Evolutionary conservation across 2,329 filamentous ascomycete species (phyloP).

Genomic region (Nakataea oryzae): DNA sequence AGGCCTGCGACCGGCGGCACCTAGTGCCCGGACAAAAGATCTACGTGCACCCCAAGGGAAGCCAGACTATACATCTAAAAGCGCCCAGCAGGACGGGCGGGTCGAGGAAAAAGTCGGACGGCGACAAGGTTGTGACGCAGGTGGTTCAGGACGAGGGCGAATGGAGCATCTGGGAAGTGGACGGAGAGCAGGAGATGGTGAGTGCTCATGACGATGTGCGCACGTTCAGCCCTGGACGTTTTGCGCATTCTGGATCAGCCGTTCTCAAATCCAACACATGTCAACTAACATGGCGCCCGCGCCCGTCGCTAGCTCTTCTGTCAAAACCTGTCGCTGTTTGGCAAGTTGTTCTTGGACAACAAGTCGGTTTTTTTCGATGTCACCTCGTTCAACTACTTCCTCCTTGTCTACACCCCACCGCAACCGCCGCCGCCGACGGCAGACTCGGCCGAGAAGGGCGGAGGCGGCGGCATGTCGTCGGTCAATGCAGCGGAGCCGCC

Average conservation of each 20-base stretch:
- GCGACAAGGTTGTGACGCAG: constrained; percentile 28
- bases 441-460: not conserved
- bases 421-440: constrained; percentile 10
- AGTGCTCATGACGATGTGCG: constrained; percentile 16
- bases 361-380: constrained; percentile 99
- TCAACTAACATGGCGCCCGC: not conserved
- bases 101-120: constrained; percentile 23
- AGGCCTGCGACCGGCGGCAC: constrained; percentile 40
- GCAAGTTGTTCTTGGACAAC: constrained; percentile 94
- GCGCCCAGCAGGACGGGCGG: constrained; percentile 20
- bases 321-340: constrained; percentile 91
- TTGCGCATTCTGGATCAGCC: not conserved
- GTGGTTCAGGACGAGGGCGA: constrained; percentile 51
- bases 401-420: constrained; percentile 66
- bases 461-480: constrained; percentile 3
- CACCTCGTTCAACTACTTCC: constrained; percentile 85
- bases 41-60: constrained; percentile 51
- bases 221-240: not conserved
- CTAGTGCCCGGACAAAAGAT: constrained; percentile 58
- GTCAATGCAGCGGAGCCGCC: constrained; percentile 4
- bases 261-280: not conserved
- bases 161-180: constrained; percentile 85
- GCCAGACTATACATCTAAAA: constrained; percentile 26
- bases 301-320: constrained; percentile 58
- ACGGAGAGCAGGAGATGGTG: constrained; percentile 74